Evolutionary conservation across 345 rosid species (phyloP), one percentile per base, ranked within the genome.

Genomic region (Linum tenue): DNA sequence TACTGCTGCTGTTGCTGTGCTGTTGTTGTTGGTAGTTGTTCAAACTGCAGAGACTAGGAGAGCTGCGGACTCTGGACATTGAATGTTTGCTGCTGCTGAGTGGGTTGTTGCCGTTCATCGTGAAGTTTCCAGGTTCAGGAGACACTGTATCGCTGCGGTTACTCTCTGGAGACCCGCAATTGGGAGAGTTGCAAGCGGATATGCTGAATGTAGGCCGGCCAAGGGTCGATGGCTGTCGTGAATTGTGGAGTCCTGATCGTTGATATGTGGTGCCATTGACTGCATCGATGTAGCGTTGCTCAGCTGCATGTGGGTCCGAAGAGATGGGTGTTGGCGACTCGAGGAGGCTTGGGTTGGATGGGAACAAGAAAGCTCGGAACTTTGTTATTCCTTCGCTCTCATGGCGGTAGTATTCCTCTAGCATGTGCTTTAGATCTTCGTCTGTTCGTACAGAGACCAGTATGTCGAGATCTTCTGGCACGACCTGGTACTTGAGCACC

Each of bases 261-360:
- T 80, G 83, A 57, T 70, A 22, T 16, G 80, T 22, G 31, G 31
- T 64, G 9, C 94, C 91, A 35, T 92, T 92, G 73, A 92, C 72
- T 5, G 98, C 96, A 43, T 90, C 97, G 3, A 92, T 78, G 74
- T 86, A 92, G 4, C 89, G 88, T 59, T 85, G 95, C 68, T 90
- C 96, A 5, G 78, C 39, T 0, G 78, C 74, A 36, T 66, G 77
- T 1, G 78, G 75, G 64, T 87, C 92, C 9, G 68, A 7, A 0
- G 66, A 64, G 40, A 9, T 2, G 14, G 57, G n/a, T 6, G 12
- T 64, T 11, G 63, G 95, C 57, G 69, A 77, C 65, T 86, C 90
- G 0, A 72, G 11, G 7, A 76, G 17, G 3, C 77, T 10, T 1
- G 84, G 85, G 36, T 50, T 77, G n/a, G 76, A 50, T 16, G 95